phyloP scores from a whole-genome alignment of 306 rosid genomes.

The Acacia melanoxylon region DNA sequence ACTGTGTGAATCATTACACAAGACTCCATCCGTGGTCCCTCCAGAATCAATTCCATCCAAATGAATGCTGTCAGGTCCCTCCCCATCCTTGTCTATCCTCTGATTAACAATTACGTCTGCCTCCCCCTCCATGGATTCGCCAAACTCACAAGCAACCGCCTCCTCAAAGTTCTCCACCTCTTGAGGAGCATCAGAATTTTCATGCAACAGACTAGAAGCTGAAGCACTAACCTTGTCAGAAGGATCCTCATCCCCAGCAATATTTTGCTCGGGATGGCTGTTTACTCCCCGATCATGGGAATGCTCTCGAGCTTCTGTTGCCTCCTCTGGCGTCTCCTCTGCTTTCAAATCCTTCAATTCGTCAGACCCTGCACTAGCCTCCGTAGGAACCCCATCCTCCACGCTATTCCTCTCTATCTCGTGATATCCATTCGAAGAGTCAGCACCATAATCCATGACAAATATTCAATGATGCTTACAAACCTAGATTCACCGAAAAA shows the following conservation, averaged over 20 bases:
- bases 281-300: slow-evolving; percentile 36
- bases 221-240: slow-evolving; percentile 9
- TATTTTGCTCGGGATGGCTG: slow-evolving; percentile 1
- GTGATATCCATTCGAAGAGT: slow-evolving; percentile 38
- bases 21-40: slow-evolving; percentile 36
- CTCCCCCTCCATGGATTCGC: background rate
- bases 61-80: slow-evolving; percentile 11
- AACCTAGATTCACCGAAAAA: slow-evolving; percentile 53
- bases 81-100: slow-evolving; percentile 17
- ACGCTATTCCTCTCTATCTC: slow-evolving; percentile 44
- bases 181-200: slow-evolving; percentile 29
- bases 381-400: slow-evolving; percentile 41
- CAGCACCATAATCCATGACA: slow-evolving; percentile 64
- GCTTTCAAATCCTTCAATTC: slow-evolving; percentile 45
- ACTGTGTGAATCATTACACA: slow-evolving; percentile 28
- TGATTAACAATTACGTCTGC: slow-evolving; percentile 20
- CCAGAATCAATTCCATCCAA: slow-evolving; percentile 43
- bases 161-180: slow-evolving; percentile 56
- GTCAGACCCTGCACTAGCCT: slow-evolving; percentile 36
- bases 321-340: slow-evolving; percentile 68
- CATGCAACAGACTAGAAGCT: slow-evolving; percentile 31
- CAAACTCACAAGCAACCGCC: slow-evolving; percentile 29
- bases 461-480: slow-evolving; percentile 34
- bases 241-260: slow-evolving; percentile 20
- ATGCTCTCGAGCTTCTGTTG: slow-evolving; percentile 34